Percentiles rank a stretch among this genome's conserved stretches.
phyloP scores from a whole-genome alignment of 1,284 basidiomycete genomes.

The Pseudozyma tsukubaensis region DNA sequence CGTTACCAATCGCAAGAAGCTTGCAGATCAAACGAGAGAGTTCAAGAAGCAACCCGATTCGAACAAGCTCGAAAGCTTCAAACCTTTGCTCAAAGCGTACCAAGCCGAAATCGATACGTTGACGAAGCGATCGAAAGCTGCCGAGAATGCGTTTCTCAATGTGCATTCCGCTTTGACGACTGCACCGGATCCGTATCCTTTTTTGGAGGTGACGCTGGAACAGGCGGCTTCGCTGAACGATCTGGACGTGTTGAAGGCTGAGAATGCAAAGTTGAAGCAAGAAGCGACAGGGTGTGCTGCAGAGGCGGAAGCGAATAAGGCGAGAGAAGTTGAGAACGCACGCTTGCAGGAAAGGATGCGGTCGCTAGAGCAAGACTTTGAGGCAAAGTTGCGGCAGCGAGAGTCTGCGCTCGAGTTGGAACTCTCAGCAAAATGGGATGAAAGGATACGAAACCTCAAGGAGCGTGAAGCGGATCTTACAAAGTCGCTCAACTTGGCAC shows the following conservation, averaged over 20 bases:
- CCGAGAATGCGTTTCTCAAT: slow-evolving; percentile 92
- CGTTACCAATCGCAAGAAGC: slow-evolving; percentile 56
- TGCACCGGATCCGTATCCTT: slow-evolving; percentile 93
- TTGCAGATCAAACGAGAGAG: slow-evolving; percentile 65
- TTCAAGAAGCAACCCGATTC: slow-evolving; percentile 61
- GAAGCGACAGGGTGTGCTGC: slow-evolving; percentile 17
- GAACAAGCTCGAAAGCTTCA: slow-evolving; percentile 58
- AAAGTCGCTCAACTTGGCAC: slow-evolving; percentile 83
- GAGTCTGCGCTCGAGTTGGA: slow-evolving; percentile 92
- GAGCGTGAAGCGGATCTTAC: slow-evolving; percentile 92
- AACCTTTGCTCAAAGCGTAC: slow-evolving; percentile 72
- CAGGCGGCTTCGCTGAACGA: slow-evolving; percentile 50
- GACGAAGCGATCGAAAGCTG: slow-evolving; percentile 87
- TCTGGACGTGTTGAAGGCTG: slow-evolving; percentile 34
- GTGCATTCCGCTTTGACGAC: slow-evolving; percentile 78
- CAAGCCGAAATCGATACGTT: slow-evolving; percentile 95
- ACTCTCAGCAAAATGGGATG: slow-evolving; percentile 93
- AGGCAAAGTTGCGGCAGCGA: slow-evolving; percentile 84
- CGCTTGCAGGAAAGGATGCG: slow-evolving; percentile 75
- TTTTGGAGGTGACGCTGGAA: slow-evolving; percentile 89
- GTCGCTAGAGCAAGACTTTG: slow-evolving; percentile 76
- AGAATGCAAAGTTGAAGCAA: slow-evolving; percentile 33
- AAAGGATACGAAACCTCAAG: slow-evolving; percentile 91
- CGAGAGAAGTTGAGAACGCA: slow-evolving; percentile 87
- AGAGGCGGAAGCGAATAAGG: slow-evolving; percentile 24